These are phyloP conservation scores for Mycena polygramma DNA, from an alignment of 768 basidiomycete genomes.

Conservation along the genomic window DNA sequence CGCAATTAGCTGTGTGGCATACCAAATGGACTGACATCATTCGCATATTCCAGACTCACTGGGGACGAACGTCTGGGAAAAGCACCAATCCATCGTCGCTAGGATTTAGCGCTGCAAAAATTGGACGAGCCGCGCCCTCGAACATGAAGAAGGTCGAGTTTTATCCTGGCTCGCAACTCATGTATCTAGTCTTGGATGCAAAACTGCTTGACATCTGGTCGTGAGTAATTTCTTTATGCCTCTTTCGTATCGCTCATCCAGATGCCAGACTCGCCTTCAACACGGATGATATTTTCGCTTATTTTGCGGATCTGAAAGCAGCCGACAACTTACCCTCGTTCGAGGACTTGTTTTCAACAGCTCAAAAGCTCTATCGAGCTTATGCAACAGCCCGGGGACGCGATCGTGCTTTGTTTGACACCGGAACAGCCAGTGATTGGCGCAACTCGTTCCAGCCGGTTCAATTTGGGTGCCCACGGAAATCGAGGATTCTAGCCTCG, in stretches of 20 bases:
- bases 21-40: slow-evolving; percentile 38
- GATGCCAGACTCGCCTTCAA: neutral
- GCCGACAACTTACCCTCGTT: neutral
- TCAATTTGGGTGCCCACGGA: slow-evolving; percentile 3
- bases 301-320: neutral
- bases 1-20: slow-evolving; percentile 35
- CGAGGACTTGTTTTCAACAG: slow-evolving; percentile 3
- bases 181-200: slow-evolving; percentile 43
- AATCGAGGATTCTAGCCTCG: slow-evolving; percentile 7
- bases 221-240: slow-evolving; percentile 32
- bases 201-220: slow-evolving; percentile 51
- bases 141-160: slow-evolving; percentile 44
- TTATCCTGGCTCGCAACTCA: slow-evolving; percentile 41
- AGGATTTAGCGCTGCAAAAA: slow-evolving; percentile 47
- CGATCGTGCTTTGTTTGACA: slow-evolving; percentile 13
- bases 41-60: slow-evolving; percentile 45
- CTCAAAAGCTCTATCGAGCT: neutral
- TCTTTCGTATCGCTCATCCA: too few relatives aligned
- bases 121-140: slow-evolving; percentile 43
- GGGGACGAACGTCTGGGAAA: slow-evolving; percentile 38
- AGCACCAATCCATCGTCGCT: slow-evolving; percentile 47
- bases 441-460: neutral
- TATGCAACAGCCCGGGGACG: slow-evolving; percentile 15
- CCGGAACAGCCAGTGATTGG: slow-evolving; percentile 1
- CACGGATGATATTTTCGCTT: slow-evolving; percentile 4